Evolutionary conservation across 192 early-diverging fungal genomes (phyloP).

Genomic region (Coemansia sp.): DNA sequence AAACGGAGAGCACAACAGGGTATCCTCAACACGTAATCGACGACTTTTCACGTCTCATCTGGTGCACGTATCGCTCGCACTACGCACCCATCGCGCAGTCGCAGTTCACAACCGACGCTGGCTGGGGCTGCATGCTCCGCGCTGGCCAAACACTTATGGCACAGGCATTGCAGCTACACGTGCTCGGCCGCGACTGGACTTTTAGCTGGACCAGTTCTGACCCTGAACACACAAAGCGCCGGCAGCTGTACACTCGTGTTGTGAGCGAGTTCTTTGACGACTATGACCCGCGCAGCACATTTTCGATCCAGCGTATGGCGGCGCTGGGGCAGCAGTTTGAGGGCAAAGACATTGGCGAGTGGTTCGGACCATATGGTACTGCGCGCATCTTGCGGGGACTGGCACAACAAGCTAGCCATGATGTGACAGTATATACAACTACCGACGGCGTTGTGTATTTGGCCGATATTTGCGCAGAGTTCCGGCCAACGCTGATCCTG

Average conservation of each 20-base stretch:
- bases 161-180: slow-evolving; percentile 73
- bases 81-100: slow-evolving; percentile 78
- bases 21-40: slow-evolving; percentile 60
- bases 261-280: slow-evolving; percentile 83
- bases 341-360: slow-evolving; percentile 91
- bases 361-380: slow-evolving; percentile 89
- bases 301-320: slow-evolving; percentile 93
- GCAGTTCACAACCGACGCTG: slow-evolving; percentile 82
- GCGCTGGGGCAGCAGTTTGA: slow-evolving; percentile 72
- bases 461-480: slow-evolving; percentile 43
- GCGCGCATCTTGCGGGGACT: slow-evolving; percentile 25
- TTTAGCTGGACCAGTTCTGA: slow-evolving; percentile 15
- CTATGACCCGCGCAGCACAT: slow-evolving; percentile 63
- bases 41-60: slow-evolving; percentile 83
- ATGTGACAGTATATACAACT: slow-evolving; percentile 72
- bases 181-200: slow-evolving; percentile 67
- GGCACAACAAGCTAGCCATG: slow-evolving; percentile 18
- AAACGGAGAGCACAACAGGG: slow-evolving; percentile 6
- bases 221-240: slow-evolving; percentile 14
- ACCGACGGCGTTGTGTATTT: slow-evolving; percentile 83
- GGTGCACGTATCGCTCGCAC: slow-evolving; percentile 91
- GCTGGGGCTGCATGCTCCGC: slow-evolving; percentile 98
- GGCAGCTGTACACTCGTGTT: slow-evolving; percentile 52
- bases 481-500: slow-evolving; percentile 77
- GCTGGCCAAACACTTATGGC: slow-evolving; percentile 92